phyloP scores from a whole-genome alignment of 1,284 basidiomycete species.

The Heterobasidion annosum region DNA sequence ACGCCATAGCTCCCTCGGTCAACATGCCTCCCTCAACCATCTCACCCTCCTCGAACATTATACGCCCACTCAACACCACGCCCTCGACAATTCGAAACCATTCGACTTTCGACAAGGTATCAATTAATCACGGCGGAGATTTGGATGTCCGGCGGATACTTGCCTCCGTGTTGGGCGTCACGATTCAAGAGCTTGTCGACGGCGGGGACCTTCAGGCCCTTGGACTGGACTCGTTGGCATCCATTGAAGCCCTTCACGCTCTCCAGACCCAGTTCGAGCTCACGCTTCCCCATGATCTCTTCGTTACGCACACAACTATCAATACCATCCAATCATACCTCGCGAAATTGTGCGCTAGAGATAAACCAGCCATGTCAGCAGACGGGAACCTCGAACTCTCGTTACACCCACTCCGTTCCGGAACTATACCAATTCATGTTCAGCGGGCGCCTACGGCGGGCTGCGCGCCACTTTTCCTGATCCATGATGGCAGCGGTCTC shows the following conservation, averaged over 20 bases:
- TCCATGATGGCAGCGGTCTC: slow-evolving; percentile 67
- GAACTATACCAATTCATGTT: slow-evolving; percentile 25
- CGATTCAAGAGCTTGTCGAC: slow-evolving; percentile 28
- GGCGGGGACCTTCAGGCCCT: slow-evolving; percentile 35
- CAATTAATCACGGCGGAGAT: too few species aligned
- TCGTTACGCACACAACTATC: slow-evolving; percentile 24
- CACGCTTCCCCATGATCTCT: slow-evolving; percentile 19
- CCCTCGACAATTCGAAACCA: too few species aligned
- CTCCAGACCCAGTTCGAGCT: slow-evolving; percentile 27
- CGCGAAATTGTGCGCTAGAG: not conserved
- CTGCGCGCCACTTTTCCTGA: slow-evolving; percentile 42
- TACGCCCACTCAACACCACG: too few species aligned
- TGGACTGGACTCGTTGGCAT: slow-evolving; percentile 55
- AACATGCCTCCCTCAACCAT: not conserved
- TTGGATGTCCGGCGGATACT: slow-evolving; percentile 33
- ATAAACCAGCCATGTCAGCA: not conserved
- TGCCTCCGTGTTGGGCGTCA: slow-evolving; percentile 38
- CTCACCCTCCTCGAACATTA: not conserved
- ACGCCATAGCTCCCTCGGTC: too few species aligned
- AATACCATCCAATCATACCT: slow-evolving; percentile 24
- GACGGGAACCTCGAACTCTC: slow-evolving; percentile 5
- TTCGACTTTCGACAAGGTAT: too few species aligned
- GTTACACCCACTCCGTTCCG: slow-evolving; percentile 15
- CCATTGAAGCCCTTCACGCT: slow-evolving; percentile 45
- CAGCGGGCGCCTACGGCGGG: slow-evolving; percentile 22